Evolutionary conservation across 2,329 filamentous ascomycete species (phyloP).

Genomic region (Penicillium sp.): DNA sequence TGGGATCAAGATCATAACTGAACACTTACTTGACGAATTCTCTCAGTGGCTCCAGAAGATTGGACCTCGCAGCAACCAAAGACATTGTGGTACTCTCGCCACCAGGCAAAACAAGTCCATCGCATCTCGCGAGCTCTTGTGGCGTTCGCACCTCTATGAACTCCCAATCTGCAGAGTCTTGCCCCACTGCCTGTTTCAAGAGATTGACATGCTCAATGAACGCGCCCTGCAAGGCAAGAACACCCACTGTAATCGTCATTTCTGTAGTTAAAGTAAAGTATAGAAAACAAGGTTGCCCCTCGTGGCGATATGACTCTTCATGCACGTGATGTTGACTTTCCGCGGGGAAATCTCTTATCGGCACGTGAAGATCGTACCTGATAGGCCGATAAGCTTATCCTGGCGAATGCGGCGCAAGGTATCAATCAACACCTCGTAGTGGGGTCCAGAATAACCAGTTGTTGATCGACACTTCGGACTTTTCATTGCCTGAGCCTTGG

Average conservation of each 20-base stretch:
- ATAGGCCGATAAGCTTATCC: not conserved
- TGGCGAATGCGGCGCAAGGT: not conserved
- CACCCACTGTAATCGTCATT: conserved; percentile 55
- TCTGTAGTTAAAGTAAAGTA: conserved; percentile 18
- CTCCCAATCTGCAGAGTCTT: conserved; percentile 46
- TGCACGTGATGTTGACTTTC: not conserved
- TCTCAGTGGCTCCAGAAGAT: conserved; percentile 77
- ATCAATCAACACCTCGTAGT: not conserved
- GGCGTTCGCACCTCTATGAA: conserved; percentile 81
- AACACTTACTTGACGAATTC: conserved; percentile 81
- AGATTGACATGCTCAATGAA: conserved; percentile 85
- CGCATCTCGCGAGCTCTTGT: conserved; percentile 68
- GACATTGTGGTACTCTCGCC: conserved; percentile 95
- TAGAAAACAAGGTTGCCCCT: not conserved
- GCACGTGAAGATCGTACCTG: not conserved
- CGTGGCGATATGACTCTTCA: conserved; percentile 1
- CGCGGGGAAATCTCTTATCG: conserved; percentile 1
- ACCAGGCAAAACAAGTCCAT: conserved; percentile 85
- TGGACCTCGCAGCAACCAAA: conserved; percentile 77
- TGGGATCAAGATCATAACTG: not conserved
- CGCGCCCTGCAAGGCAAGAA: conserved; percentile 82
- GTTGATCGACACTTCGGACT: not conserved
- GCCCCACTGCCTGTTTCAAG: conserved; percentile 64
- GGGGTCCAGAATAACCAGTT: not conserved
- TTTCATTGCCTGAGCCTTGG: not conserved